Conservation (phyloP, 1,139 yeast species). For the Geotrichum bryndzae region DNA sequence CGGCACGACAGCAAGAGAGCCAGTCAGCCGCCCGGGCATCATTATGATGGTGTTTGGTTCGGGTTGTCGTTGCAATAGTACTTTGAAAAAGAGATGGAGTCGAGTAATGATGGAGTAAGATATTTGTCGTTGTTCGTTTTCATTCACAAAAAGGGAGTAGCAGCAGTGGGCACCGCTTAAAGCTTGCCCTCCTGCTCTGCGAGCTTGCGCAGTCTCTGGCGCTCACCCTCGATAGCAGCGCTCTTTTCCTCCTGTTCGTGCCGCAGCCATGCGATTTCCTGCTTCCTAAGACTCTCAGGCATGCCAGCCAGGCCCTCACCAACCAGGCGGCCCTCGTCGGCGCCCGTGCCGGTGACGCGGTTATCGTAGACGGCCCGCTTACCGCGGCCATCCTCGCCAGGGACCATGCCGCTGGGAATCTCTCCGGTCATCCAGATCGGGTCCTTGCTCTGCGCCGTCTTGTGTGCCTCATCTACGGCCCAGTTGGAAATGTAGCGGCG, state of each 20-base stretch:
- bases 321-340: not conserved
- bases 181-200: conserved; percentile 29
- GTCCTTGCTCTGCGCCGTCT: conserved; percentile 13
- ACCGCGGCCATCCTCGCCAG: conserved; percentile 18
- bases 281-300: conserved; percentile 8
- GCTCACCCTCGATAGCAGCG: conserved; percentile 43
- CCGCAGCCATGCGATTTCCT: conserved; percentile 10
- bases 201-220: conserved; percentile 26
- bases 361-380: not conserved
- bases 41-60: not conserved
- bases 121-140: no score
- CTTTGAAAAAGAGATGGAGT: no score
- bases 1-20: not conserved
- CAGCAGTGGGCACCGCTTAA: not conserved
- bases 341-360: conserved; percentile 1
- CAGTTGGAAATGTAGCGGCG: conserved; percentile 20
- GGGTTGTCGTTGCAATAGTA: no score
- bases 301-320: conserved; percentile 11
- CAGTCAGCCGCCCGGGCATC: not conserved
- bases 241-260: conserved; percentile 48
- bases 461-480: conserved; percentile 14
- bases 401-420: conserved; percentile 16
- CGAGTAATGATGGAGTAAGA: no score
- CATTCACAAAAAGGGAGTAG: not conserved
- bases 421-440: conserved; percentile 20